Evolutionary conservation across 2,329 filamentous ascomycete genomes (phyloP), one percentile per base, ranked within the genome.

Genomic region (Phaeophleospora eucalypticola): DNA sequence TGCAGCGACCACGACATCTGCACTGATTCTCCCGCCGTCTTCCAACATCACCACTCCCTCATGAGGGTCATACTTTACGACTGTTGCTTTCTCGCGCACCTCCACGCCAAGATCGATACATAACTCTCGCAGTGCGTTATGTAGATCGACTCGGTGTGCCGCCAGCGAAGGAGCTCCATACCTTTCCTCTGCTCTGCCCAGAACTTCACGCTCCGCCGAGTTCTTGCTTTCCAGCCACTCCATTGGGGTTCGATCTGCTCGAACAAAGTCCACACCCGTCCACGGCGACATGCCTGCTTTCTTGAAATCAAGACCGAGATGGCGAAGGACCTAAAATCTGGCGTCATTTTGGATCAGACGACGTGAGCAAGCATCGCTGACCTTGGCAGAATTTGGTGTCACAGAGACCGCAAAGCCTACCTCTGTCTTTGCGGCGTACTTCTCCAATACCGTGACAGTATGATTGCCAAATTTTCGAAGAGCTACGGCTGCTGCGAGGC

Each of bases 401-500:
- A 54, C 15, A 9, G 46, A 43, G 14, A 57, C 42, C 4, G 49
- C 49, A 20, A 44, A 46, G 7, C 54, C 54, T 4, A 52, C 32
- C 21, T 46, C 48, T 6, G 77, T 74, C 50, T 75, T 65, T 16
- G 61, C 57, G 73, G 79, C 49, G 76, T 72, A 1, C 33, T 42
- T 47, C 17, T 76, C 78, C 55, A 81, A 77, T 0, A 81, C 65
- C 21, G 75, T 71, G 24, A 81, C 76, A 1, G 70, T 63, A 59
- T 81, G 77, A 29, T 29, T 6, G 24, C 78, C 77, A 27, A 68
- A 67, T 4, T 71, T 63, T 33, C 72, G 54, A 10, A 81, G 71
- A 9, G 68, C 65, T 43, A 73, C 66, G 27, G 78, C 77, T 1
- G 75, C 70, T 1, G 71, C 64, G 9, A 69, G 68, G 42, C 77